These are phyloP conservation scores for Ogataea minuta DNA, from an alignment of 805 yeast species.

Conservation along the genomic window DNA sequence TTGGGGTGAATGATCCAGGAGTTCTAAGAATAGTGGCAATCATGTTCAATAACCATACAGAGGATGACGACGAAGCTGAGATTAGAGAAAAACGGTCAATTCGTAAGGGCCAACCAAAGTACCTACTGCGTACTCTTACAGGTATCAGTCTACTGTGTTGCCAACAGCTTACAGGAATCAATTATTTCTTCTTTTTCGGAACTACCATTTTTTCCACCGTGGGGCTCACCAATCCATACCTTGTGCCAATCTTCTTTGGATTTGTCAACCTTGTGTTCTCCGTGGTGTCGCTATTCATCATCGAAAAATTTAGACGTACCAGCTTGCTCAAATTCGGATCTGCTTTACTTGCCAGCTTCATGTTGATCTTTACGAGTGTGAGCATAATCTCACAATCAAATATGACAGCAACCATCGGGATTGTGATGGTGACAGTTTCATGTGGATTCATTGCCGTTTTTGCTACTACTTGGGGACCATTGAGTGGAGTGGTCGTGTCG, in stretches of 20 bases:
- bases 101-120: slow-evolving; percentile 31
- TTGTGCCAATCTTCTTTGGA: slow-evolving; percentile 55
- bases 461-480: slow-evolving; percentile 75
- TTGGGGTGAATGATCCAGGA: slow-evolving; percentile 22
- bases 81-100: slow-evolving; percentile 16
- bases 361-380: slow-evolving; percentile 54
- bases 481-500: slow-evolving; percentile 61
- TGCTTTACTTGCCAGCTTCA: slow-evolving; percentile 46
- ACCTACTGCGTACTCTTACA: slow-evolving; percentile 27
- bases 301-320: slow-evolving; percentile 50
- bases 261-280: slow-evolving; percentile 54
- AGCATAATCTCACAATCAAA: slow-evolving; percentile 45
- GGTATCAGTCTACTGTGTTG: slow-evolving; percentile 32
- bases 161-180: slow-evolving; percentile 61
- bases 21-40: slow-evolving; percentile 21
- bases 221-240: slow-evolving; percentile 52
- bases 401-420: slow-evolving; percentile 42
- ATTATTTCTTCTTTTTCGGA: slow-evolving; percentile 67
- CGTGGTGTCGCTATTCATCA: slow-evolving; percentile 43
- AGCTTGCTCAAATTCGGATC: slow-evolving; percentile 48
- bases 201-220: slow-evolving; percentile 53
- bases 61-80: slow-evolving; percentile 7
- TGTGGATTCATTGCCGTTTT: slow-evolving; percentile 56
- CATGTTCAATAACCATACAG: slow-evolving; percentile 20
- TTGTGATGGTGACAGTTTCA: slow-evolving; percentile 58